Evolutionary conservation across 805 yeast genomes (phyloP).

Genomic region (Kurtzmaniella fragi): DNA sequence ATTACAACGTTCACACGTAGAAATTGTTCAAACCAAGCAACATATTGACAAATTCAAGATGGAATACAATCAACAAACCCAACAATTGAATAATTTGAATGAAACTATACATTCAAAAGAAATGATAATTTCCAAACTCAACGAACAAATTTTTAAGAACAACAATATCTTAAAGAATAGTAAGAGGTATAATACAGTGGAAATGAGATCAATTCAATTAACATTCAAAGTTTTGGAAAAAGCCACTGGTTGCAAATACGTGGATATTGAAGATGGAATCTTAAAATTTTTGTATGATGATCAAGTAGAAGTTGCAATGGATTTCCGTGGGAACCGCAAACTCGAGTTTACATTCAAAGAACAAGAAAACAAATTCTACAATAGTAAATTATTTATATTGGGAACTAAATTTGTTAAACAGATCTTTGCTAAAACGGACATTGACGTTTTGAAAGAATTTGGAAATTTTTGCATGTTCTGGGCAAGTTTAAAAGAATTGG

Average conservation of each 20-base stretch:
- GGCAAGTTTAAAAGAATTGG: conserved; percentile 17
- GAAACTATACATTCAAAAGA: conserved; percentile 9
- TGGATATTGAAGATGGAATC: conserved; percentile 6
- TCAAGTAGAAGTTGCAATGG: conserved; percentile 7
- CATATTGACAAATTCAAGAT: conserved; percentile 6
- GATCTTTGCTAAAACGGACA: not conserved
- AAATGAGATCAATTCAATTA: conserved; percentile 14
- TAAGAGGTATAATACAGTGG: conserved; percentile 15
- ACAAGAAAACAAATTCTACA: not conserved
- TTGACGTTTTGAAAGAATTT: conserved; percentile 12
- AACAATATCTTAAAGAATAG: conserved; percentile 10
- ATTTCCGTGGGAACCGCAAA: conserved; percentile 5
- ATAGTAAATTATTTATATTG: no score
- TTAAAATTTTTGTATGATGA: conserved; percentile 11
- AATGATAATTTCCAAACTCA: conserved; percentile 7
- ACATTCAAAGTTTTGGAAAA: conserved; percentile 21
- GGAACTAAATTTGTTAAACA: no score
- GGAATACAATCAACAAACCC: conserved; percentile 6
- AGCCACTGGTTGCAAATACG: conserved; percentile 18
- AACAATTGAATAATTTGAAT: conserved; percentile 7
- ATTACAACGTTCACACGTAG: conserved; percentile 11
- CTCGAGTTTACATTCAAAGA: not conserved
- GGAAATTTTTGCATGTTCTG: conserved; percentile 13
- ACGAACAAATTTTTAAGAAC: conserved; percentile 5
- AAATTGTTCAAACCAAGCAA: conserved; percentile 2